A percentile compares a stretch with the other conserved stretches of the same genome.
Conservation (phyloP, 805 yeast species). For the Saccharomycopsis sp. region DNA sequence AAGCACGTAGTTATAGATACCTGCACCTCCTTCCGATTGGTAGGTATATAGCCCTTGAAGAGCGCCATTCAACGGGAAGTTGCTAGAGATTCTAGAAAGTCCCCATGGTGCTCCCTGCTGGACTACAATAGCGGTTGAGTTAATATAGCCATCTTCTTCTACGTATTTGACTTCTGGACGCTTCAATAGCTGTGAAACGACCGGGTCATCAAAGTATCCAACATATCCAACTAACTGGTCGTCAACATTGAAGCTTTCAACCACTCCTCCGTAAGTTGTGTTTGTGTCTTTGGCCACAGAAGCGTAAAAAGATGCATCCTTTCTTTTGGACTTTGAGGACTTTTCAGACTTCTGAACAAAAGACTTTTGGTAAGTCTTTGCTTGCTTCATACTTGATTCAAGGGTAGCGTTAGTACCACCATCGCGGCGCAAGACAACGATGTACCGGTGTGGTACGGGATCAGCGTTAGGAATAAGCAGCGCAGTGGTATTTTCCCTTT, state of each 20-base stretch:
- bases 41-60: slow-evolving; percentile 45
- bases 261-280: slow-evolving; percentile 2
- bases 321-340: neutral
- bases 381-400: neutral
- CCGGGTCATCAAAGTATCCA: slow-evolving; percentile 70
- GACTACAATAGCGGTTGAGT: slow-evolving; percentile 38
- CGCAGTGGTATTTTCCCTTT: neutral
- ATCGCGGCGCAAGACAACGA: slow-evolving; percentile 8
- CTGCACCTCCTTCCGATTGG: slow-evolving; percentile 53
- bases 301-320: neutral
- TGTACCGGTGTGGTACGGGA: slow-evolving; percentile 10
- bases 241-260: slow-evolving; percentile 38
- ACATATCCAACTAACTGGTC: slow-evolving; percentile 64
- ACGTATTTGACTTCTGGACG: slow-evolving; percentile 58
- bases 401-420: neutral
- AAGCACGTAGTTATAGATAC: slow-evolving; percentile 49
- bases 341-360: neutral
- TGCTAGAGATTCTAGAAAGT: slow-evolving; percentile 61
- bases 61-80: slow-evolving; percentile 49
- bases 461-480: neutral
- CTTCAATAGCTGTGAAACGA: slow-evolving; percentile 63
- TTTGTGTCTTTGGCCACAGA: neutral
- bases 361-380: neutral
- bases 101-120: slow-evolving; percentile 72
- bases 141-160: slow-evolving; percentile 52